Evolutionary conservation across 2,329 filamentous ascomycete genomes (phyloP).

Genomic region (Penicillium sp.): DNA sequence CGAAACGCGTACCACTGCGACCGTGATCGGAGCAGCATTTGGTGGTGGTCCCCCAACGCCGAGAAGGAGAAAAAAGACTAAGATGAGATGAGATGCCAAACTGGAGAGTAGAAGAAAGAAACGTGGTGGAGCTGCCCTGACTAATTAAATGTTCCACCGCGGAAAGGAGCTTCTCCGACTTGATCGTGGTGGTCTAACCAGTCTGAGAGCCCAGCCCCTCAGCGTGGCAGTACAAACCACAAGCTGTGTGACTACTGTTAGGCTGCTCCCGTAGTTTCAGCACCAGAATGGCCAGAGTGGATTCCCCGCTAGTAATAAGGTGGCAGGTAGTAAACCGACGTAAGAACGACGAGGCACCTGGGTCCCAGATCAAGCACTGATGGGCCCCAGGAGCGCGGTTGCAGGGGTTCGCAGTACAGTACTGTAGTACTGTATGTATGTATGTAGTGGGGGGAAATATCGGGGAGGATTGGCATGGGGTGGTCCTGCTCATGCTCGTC

Average conservation of each 20-base stretch:
- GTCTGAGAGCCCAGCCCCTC: neutral
- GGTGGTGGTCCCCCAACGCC: neutral
- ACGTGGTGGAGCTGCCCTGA: slow-evolving; percentile 15
- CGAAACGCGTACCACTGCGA: slow-evolving; percentile 5
- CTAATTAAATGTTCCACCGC: slow-evolving; percentile 20
- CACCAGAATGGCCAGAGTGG: neutral
- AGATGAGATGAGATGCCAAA: neutral
- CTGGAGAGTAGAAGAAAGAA: slow-evolving; percentile 6
- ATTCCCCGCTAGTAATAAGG: slow-evolving; percentile 5
- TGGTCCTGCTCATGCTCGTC: neutral
- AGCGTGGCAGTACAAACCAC: neutral
- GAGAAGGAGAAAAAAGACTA: neutral
- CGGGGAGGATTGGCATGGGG: neutral
- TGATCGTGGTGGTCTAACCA: slow-evolving; percentile 11
- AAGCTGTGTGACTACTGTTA: neutral
- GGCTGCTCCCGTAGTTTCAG: neutral
- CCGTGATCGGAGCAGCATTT: slow-evolving; percentile 12
- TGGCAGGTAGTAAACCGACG: neutral
- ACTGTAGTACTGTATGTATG: no score
- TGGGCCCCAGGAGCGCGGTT: neutral
- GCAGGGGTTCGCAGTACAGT: no score
- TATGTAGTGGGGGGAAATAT: neutral
- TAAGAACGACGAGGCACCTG: neutral
- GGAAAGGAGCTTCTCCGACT: slow-evolving; percentile 11
- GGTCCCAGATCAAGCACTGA: neutral